Conservation (phyloP, 768 basidiomycete genomes). For the Jaapia argillacea region DNA sequence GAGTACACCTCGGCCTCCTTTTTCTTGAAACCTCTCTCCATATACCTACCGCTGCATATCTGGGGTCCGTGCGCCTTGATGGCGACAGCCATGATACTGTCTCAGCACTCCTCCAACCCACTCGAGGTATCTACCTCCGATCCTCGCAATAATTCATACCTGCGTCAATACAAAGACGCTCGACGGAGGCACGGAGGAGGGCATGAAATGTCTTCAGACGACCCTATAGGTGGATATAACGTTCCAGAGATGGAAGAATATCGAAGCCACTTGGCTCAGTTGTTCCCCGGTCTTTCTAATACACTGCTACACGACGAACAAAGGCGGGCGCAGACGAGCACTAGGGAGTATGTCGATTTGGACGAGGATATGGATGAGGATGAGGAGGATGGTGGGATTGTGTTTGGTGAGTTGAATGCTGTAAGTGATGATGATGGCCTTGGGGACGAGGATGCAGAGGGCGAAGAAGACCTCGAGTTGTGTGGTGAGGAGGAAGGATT, state of each 20-base stretch:
- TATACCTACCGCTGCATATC: not conserved
- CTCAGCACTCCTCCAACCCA: slow-evolving; percentile 68
- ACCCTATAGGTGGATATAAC: slow-evolving; percentile 31
- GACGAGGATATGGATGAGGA: slow-evolving; percentile 44
- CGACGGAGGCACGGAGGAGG: slow-evolving; percentile 16
- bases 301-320: slow-evolving; percentile 6
- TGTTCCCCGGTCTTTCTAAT: slow-evolving; percentile 22
- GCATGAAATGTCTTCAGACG: slow-evolving; percentile 36
- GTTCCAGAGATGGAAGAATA: slow-evolving; percentile 34
- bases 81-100: slow-evolving; percentile 34
- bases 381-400: slow-evolving; percentile 24
- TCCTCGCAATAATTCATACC: slow-evolving; percentile 35
- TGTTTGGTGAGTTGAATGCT: too few relatives aligned
- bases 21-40: not conserved
- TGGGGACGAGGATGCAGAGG: slow-evolving; percentile 20
- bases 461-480: slow-evolving; percentile 10
- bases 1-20: not conserved
- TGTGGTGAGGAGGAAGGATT: not conserved
- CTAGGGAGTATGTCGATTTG: slow-evolving; percentile 29
- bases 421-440: slow-evolving; percentile 18
- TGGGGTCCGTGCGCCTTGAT: slow-evolving; percentile 11
- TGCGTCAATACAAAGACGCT: slow-evolving; percentile 25
- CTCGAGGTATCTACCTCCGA: slow-evolving; percentile 61
- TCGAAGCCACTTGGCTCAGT: slow-evolving; percentile 37
- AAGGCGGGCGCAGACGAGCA: too few relatives aligned